Percentiles rank a stretch among this genome's conserved stretches.
Evolutionary conservation across 306 rosid species (phyloP).

Genomic region (Betula pendula): DNA sequence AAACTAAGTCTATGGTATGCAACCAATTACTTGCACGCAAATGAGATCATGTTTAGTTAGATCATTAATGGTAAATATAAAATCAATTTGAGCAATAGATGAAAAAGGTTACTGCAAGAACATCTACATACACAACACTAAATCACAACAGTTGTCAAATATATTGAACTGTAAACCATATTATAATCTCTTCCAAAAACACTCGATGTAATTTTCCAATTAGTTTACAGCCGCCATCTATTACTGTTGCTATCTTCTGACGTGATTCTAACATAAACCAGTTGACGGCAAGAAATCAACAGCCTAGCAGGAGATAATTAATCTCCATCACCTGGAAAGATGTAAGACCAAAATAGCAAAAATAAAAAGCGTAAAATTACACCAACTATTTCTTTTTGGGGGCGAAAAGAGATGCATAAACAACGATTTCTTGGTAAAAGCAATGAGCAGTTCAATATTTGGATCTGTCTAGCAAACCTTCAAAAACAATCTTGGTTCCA

Average conservation of each 20-base stretch:
- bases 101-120: neutral
- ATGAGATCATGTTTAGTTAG: too few relatives aligned
- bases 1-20: too few relatives aligned
- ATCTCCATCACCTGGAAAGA: neutral
- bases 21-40: too few relatives aligned
- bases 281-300: conserved; percentile 9
- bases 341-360: neutral
- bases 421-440: neutral
- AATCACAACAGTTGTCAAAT: neutral
- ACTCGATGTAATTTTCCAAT: neutral
- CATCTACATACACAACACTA: neutral
- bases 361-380: neutral
- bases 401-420: neutral
- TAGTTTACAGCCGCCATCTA: neutral
- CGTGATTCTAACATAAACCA: neutral
- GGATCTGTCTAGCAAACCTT: too few relatives aligned
- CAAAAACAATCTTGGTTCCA: neutral
- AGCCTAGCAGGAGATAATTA: neutral
- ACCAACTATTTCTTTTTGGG: neutral
- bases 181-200: neutral
- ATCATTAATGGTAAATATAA: too few relatives aligned
- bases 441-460: conserved; percentile 1
- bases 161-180: neutral
- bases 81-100: too few relatives aligned
- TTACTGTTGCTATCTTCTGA: neutral